Percentiles rank a stretch among this genome's conserved stretches.
phyloP scores from a whole-genome alignment of 2,329 filamentous ascomycete species.

The Clathrospora elynae region DNA sequence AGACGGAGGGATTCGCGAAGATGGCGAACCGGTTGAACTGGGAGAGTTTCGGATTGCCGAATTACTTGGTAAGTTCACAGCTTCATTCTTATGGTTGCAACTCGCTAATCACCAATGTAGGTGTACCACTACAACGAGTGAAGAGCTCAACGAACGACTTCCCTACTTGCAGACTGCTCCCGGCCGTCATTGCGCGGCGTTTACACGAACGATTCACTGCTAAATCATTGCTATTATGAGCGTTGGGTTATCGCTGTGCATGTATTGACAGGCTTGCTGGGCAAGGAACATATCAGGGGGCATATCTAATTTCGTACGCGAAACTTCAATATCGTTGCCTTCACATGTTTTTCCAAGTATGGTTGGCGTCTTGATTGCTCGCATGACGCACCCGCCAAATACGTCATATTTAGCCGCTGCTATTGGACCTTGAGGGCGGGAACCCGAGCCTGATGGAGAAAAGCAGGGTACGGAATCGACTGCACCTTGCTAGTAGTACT shows the following conservation, averaged over 20 bases:
- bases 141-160: constrained; percentile 3
- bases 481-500: constrained; percentile 23
- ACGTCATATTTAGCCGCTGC: too few relatives aligned
- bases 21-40: constrained; percentile 92
- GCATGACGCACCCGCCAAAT: too few relatives aligned
- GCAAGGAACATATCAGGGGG: constrained; percentile 12
- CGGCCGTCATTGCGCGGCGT: constrained; percentile 43
- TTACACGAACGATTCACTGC: constrained; percentile 16
- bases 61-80: constrained; percentile 78
- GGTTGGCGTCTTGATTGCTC: too few relatives aligned
- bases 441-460: constrained; percentile 5
- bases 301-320: neutral
- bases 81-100: too few relatives aligned
- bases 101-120: constrained; percentile 51
- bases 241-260: constrained; percentile 5
- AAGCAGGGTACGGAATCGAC: constrained; percentile 8
- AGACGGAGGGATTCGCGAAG: constrained; percentile 97
- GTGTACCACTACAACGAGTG: constrained; percentile 91
- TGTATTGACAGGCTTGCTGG: constrained; percentile 21
- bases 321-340: too few relatives aligned
- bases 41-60: constrained; percentile 84
- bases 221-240: constrained; percentile 11
- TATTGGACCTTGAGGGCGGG: too few relatives aligned
- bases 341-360: too few relatives aligned
- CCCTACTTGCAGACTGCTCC: constrained; percentile 9